Percentiles rank a stretch among this genome's conserved stretches.
Evolutionary conservation across 2,329 filamentous ascomycete genomes (phyloP).

Genomic region (Pseudogymnoascus pannorum): DNA sequence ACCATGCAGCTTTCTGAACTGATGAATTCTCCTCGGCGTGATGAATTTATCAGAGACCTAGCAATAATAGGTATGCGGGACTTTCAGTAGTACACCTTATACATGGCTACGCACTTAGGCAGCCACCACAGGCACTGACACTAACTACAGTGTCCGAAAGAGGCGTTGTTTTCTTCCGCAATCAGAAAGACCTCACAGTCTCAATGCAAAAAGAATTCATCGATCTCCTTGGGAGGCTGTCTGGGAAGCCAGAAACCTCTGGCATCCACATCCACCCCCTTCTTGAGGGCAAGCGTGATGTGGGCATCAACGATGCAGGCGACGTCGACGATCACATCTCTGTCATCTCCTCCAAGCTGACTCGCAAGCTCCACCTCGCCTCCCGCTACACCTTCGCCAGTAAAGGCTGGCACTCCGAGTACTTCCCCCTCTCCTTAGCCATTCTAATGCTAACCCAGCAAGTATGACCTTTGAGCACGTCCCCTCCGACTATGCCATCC

Average conservation of each 20-base stretch:
- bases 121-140: neutral
- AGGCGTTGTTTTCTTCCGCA: conserved; percentile 51
- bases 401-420: conserved; percentile 5
- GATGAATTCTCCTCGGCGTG: conserved; percentile 9
- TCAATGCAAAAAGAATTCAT: neutral
- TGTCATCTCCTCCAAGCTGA: conserved; percentile 7
- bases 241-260: neutral
- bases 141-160: neutral
- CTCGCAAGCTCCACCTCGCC: conserved; percentile 10
- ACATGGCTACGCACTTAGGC: neutral
- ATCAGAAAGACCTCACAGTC: conserved; percentile 46
- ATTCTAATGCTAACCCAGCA: neutral
- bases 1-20: neutral
- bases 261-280: conserved; percentile 8
- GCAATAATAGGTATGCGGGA: conserved; percentile 7
- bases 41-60: conserved; percentile 8
- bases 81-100: neutral
- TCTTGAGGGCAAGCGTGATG: conserved; percentile 9
- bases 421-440: neutral
- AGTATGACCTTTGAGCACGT: conserved; percentile 40
- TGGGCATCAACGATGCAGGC: conserved; percentile 16
- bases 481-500: conserved; percentile 40
- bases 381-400: conserved; percentile 9
- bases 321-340: conserved; percentile 11
- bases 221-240: neutral